phyloP scores from a whole-genome alignment of 257 asterid genomes.

The Coffea eugenioides region DNA sequence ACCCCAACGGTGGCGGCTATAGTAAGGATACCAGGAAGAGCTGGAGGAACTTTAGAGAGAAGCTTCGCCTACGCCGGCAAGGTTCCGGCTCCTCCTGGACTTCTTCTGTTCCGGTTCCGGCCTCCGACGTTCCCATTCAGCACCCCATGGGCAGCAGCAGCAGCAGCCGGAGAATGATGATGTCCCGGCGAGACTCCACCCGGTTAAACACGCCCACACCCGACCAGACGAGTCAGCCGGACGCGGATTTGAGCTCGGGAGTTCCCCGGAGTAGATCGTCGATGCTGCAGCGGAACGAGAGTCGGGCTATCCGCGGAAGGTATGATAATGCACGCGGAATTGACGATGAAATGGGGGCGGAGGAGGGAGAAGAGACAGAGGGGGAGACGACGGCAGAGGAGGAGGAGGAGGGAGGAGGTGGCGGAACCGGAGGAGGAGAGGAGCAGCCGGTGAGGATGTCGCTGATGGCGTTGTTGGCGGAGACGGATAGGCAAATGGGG shows the following conservation, averaged over 20 bases:
- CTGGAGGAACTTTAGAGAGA: slow-evolving; percentile 61
- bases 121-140: slow-evolving; percentile 62
- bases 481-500: slow-evolving; percentile 56
- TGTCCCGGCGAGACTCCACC: slow-evolving; percentile 40
- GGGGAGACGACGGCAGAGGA: slow-evolving; percentile 5
- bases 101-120: slow-evolving; percentile 56
- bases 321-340: slow-evolving; percentile 19
- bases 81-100: slow-evolving; percentile 42
- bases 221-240: slow-evolving; percentile 14
- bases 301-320: slow-evolving; percentile 33
- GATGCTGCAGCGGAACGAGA: slow-evolving; percentile 32
- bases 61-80: slow-evolving; percentile 48
- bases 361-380: slow-evolving; percentile 4
- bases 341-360: not conserved
- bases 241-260: slow-evolving; percentile 15
- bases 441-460: slow-evolving; percentile 58
- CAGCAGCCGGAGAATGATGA: slow-evolving; percentile 27
- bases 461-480: slow-evolving; percentile 74
- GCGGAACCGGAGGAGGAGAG: slow-evolving; percentile 24
- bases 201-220: slow-evolving; percentile 5
- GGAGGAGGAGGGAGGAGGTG: slow-evolving; percentile 18
- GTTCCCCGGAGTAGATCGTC: slow-evolving; percentile 24
- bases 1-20: slow-evolving; percentile 30
- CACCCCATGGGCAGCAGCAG: slow-evolving; percentile 6
- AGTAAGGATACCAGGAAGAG: slow-evolving; percentile 31